Evolutionary conservation across 495 filamentous ascomycete genomes (phyloP), one percentile per base, ranked within the genome.

Genomic region (Monascus purpureus): DNA sequence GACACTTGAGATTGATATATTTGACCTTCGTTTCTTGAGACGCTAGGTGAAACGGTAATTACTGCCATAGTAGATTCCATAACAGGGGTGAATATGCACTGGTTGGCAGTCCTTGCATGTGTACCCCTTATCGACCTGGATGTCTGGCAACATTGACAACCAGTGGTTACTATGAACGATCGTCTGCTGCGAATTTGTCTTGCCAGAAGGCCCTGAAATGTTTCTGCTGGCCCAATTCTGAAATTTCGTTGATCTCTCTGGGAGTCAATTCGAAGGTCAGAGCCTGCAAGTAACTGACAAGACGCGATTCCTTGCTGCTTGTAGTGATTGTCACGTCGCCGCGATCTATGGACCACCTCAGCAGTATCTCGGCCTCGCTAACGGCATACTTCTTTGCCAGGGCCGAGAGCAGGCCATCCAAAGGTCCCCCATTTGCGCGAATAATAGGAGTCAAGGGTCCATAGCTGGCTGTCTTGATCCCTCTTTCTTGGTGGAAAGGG

Each of bases 281-380:
- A 11, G 52, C 61, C 8, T 60, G 49, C 42, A 85, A 44, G 44
- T 80, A 88, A 35, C 67, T 66, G 38, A 62, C 67, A 46, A 94
- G 40, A 29, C 84, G 56, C 36, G 77, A 54, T 55, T 87, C 77
- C 37, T 70, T 92, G 22, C 59, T 55, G 49, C 75, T 85, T 12
- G 86, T 93, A 1, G 84, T 92, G 39, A 93, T 55, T 0, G 71
- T 59, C n/a, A 87, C 72, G 31, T 80, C 55, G 25, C 75, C 82
- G 46, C 84, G 80, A 40, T 94, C 82, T 20, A 93, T 54, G 17
- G 67, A 70, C 85, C 85, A 94, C 34, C 86, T 53, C 38, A 93
- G 43, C 13, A 65, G 61, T 32, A 93, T 64, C 38, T 88, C 82
- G 0, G 62, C 68, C 34, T 74, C 65, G 9, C 56, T 67, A 15